Evolutionary conservation across 352 stramenopile species (phyloP).

Genomic region (Globisporangium alternatum): DNA sequence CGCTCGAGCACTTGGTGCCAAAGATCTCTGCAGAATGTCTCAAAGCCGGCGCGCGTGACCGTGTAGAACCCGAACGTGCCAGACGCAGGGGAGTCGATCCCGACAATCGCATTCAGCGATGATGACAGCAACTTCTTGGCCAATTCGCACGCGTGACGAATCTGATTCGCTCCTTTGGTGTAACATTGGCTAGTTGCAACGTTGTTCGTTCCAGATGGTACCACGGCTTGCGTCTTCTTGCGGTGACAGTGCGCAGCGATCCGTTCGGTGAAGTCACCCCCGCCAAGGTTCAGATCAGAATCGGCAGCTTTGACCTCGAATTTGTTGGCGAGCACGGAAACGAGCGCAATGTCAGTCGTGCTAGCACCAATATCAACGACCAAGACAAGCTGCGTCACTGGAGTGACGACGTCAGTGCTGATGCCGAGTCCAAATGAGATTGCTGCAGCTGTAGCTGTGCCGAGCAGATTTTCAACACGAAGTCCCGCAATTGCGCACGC

Average conservation of each 20-base stretch:
- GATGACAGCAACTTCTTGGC: conserved; percentile 44
- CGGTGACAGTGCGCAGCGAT: conserved; percentile 24
- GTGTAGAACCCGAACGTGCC: conserved; percentile 24
- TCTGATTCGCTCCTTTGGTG: conserved; percentile 16
- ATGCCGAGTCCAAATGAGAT: conserved; percentile 18
- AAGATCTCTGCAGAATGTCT: conserved; percentile 31
- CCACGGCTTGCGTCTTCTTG: background rate
- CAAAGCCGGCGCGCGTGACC: conserved; percentile 38
- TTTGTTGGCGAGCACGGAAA: conserved; percentile 8
- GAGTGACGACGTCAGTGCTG: background rate
- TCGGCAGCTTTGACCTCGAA: conserved; percentile 15
- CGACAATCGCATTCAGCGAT: conserved; percentile 28
- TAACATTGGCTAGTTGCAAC: conserved; percentile 3
- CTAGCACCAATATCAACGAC: conserved; percentile 1
- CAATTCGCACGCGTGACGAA: conserved; percentile 33
- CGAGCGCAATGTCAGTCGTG: conserved; percentile 24
- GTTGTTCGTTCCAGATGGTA: background rate
- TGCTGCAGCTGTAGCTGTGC: conserved; percentile 34
- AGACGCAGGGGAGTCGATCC: conserved; percentile 26
- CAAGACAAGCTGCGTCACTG: conserved; percentile 4
- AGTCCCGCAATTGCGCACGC: conserved; percentile 38
- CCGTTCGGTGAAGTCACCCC: conserved; percentile 25
- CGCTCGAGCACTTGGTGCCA: conserved; percentile 23
- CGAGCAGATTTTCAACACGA: conserved; percentile 22
- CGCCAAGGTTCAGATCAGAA: conserved; percentile 15